phyloP scores from a whole-genome alignment of 768 basidiomycete genomes.

The Mycena leptocephala region DNA sequence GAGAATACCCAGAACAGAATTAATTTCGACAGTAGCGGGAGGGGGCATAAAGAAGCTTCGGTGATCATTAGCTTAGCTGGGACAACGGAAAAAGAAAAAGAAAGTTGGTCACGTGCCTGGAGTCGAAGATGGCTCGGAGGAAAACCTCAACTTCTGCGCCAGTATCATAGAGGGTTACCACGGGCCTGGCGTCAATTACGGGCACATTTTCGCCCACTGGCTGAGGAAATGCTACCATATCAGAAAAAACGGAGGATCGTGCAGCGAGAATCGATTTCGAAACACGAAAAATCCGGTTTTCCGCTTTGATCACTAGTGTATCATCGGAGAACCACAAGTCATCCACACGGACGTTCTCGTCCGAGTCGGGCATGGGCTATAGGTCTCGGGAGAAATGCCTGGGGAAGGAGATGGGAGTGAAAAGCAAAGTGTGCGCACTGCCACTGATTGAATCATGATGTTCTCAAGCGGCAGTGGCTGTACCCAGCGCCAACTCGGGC shows the following conservation, averaged over 20 bases:
- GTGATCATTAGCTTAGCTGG: too few species aligned
- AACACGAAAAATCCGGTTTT: neutral
- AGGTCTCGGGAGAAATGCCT: too few species aligned
- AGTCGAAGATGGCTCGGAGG: neutral
- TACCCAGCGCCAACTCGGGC: too few species aligned
- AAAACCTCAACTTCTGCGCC: neutral
- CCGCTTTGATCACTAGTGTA: neutral
- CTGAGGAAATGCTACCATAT: conserved; percentile 1
- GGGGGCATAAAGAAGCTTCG: too few species aligned
- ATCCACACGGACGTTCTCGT: neutral
- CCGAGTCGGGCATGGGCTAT: too few species aligned
- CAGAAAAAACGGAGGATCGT: neutral
- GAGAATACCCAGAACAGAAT: too few species aligned
- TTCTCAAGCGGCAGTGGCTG: too few species aligned
- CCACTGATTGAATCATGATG: too few species aligned
- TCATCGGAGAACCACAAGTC: conserved; percentile 4
- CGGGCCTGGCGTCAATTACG: neutral
- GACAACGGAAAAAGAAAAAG: too few species aligned
- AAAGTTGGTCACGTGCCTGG: neutral
- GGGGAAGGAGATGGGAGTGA: too few species aligned
- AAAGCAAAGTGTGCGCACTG: too few species aligned
- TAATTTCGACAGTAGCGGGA: too few species aligned
- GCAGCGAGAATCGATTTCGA: conserved; percentile 3
- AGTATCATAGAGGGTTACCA: neutral
- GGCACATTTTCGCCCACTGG: neutral